These are phyloP conservation scores for Lipomyces yamanashiensis DNA, from an alignment of 805 yeast genomes.

Conservation along the genomic window DNA sequence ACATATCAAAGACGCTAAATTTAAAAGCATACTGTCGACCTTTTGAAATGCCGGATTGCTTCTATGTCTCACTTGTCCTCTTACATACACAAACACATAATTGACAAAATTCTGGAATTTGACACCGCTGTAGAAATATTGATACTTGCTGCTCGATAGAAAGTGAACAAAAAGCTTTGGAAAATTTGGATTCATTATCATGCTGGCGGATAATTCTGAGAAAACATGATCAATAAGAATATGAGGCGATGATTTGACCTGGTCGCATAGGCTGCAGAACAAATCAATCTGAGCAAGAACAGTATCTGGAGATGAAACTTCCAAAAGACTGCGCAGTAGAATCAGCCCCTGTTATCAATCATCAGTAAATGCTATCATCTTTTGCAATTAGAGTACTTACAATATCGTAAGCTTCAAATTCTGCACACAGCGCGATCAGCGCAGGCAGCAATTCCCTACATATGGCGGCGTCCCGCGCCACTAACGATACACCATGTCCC, in stretches of 20 bases:
- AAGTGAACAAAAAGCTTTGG: background rate
- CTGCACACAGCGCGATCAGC: constrained; percentile 22
- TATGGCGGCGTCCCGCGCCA: constrained; percentile 19
- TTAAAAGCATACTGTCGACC: background rate
- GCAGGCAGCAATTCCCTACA: constrained; percentile 19
- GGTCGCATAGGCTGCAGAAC: constrained; percentile 5
- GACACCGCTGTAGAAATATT: background rate
- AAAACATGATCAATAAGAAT: constrained; percentile 11
- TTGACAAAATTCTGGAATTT: constrained; percentile 5
- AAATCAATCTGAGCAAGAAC: constrained; percentile 14
- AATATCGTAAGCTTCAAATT: constrained; percentile 23
- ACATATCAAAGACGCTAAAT: constrained; percentile 10
- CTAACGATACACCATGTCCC: constrained; percentile 33
- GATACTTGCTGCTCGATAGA: background rate
- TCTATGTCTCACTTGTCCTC: constrained; percentile 4
- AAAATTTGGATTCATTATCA: constrained; percentile 7
- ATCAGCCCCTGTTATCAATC: constrained; percentile 16
- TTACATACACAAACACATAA: constrained; percentile 9
- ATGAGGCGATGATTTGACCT: constrained; percentile 15
- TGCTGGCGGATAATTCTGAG: constrained; percentile 1
- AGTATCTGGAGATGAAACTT: constrained; percentile 10
- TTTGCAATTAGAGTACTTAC: constrained; percentile 1
- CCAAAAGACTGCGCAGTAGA: constrained; percentile 18
- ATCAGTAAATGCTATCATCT: background rate
- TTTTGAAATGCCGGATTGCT: constrained; percentile 13